Base-by-base conservation (phyloP, 2,329 filamentous ascomycete species). In the Colletotrichum tabaci region DNA sequence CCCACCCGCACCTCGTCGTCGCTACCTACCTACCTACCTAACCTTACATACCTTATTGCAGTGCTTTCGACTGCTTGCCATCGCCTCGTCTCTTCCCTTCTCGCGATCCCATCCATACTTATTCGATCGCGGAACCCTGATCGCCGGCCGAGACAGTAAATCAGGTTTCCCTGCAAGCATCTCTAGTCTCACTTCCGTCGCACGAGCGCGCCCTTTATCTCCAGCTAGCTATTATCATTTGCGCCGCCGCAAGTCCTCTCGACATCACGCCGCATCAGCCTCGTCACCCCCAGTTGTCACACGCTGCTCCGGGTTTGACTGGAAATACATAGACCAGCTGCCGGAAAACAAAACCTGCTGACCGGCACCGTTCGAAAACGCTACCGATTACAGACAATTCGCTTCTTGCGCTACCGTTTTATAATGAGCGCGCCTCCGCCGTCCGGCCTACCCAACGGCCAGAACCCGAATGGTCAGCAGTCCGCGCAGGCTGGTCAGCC, bases 391-490 rank as follows among this genome's bases (percentile, higher is more conserved):
- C 13, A 35, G 10, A 26, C 16, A 47, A 38, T 21, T 57, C 26
- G 16, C 42, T 12, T 42, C 55, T 16, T 40, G 23, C 40, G 18
- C 42, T n/a, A 13, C 56, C 30, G 35, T 62, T 53, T 64, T 75
- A 80, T 58, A n/a, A 88, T 88, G 86, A 87, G 82, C 77, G 82
- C 81, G 50, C 81, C 82, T 56, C 81, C 82, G 12, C 75, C 82
- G 12, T 75, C 83, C 38, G 79, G 79, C 40, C 73, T 76, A 69
- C 77, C 75, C 50, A 78, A 76, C 68, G 77, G 77, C 66, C 74
- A 67, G 57, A 76, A 75, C 53, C 77, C 78, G 46, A 83, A 82
- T 76, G 81, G 81, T 66, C 70, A 75, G 60, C 52, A 55, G 7
- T 12, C 30, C 30, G 30, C 26, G n/a, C 53, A 56, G 18, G 75